Conservation (phyloP, 176 grass and related monocot species). For the Melocanna baccifera region DNA sequence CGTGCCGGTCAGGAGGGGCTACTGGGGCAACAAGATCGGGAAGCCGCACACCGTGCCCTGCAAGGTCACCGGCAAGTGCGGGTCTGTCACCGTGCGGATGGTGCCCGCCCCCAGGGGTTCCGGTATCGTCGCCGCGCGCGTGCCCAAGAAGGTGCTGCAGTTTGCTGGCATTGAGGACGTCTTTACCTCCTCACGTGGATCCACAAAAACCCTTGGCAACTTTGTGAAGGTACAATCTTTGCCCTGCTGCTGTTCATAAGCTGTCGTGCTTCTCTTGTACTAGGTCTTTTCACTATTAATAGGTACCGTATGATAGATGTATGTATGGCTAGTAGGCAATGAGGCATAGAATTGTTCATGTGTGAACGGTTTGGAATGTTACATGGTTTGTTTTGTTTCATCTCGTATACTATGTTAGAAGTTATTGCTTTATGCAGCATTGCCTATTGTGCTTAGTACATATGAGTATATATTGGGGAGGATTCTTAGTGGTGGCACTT, state of each 20-base stretch:
- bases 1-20: conserved; percentile 66
- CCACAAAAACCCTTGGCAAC: conserved; percentile 94
- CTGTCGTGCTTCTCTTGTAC: background rate
- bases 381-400: background rate
- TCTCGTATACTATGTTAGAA: background rate
- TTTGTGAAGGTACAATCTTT: conserved; percentile 68
- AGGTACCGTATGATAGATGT: background rate
- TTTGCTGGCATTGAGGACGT: conserved; percentile 89
- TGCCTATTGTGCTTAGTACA: background rate
- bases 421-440: background rate
- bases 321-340: background rate
- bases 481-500: background rate
- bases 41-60: conserved; percentile 81
- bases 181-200: conserved; percentile 80
- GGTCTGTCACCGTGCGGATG: conserved; percentile 80
- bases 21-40: conserved; percentile 93
- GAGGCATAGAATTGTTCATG: background rate
- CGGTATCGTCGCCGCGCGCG: conserved; percentile 72
- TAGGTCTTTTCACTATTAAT: background rate
- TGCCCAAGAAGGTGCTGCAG: conserved; percentile 91
- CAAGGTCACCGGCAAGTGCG: conserved; percentile 91
- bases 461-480: background rate
- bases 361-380: background rate
- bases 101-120: conserved; percentile 80
- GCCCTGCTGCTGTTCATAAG: background rate